Base-by-base conservation (phyloP, 495 filamentous ascomycete species). In the Penicillium mononematosum region DNA sequence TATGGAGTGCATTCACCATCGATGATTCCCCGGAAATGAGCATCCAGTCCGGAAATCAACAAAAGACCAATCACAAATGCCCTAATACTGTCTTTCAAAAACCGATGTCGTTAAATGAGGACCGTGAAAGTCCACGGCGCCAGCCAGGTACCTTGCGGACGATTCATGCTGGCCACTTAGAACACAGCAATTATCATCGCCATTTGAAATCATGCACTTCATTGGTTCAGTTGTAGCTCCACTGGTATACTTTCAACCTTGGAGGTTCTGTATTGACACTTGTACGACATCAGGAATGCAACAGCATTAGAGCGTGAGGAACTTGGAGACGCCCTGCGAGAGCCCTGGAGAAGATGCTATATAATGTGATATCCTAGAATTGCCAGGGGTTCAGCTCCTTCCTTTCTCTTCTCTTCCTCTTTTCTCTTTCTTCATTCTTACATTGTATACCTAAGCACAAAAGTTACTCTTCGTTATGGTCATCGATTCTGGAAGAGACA, bases 401-500 rank as follows among this genome's bases (percentile, higher is more conserved):
- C 4, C 12, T 43, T 20, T 38, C 22, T 27, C 46, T 5, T 19
- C 22, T 4, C 22, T 4, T 5, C 12, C 20, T 32, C 36, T 32
- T 17, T 58, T 2, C 12, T 43, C 25, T 39, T 27, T 27, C 46
- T 32, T 44, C 25, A 24, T 34, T 20, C 16, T 31, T 29, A 4
- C 20, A 19, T 29, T 39, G 20, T 22, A 41, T 36, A 45, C 42
- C 0, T 5, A 27, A 3, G 3, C 24, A 45, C 5, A 48, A 27
- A 34, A 24, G 20, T 20, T 22, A 27, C 16, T 5, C 10, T 24
- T 43, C 55, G 65, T 3, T 22, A 73, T 73, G 70, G 68, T 67
- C 36, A 73, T 73, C 38, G 58, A 73, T 54, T 70, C 69, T 2
- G 70, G 70, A 32, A 56, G 48, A 38, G 67, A 70, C 25, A 57